phyloP scores from a whole-genome alignment of 225 moss, liverwort and hornwort genomes.

The Thuidium tamariscinum region DNA sequence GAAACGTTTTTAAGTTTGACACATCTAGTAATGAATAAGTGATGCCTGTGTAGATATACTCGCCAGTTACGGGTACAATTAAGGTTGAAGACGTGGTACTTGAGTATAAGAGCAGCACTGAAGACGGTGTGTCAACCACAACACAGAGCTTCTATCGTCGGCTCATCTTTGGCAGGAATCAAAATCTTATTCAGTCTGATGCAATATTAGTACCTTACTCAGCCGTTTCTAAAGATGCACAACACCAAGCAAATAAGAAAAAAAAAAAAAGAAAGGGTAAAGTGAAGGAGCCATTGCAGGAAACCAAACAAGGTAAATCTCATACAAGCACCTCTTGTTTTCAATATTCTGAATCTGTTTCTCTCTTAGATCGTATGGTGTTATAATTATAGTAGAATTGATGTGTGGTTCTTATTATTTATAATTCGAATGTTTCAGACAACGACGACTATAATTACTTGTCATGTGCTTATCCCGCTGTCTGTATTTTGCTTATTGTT shows the following conservation, averaged over 20 bases:
- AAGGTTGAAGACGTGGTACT: slow-evolving; percentile 80
- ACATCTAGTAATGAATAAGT: neutral
- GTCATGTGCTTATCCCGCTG: neutral
- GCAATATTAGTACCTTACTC: slow-evolving; percentile 54
- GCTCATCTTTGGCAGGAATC: slow-evolving; percentile 82
- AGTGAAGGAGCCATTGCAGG: slow-evolving; percentile 22
- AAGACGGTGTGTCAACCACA: slow-evolving; percentile 9
- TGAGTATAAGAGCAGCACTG: slow-evolving; percentile 28
- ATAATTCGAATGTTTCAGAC: neutral
- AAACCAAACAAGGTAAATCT: slow-evolving; percentile 17
- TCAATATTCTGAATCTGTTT: neutral
- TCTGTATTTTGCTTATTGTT: neutral
- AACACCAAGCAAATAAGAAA: slow-evolving; percentile 15
- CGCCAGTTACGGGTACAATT: slow-evolving; percentile 76
- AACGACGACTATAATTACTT: neutral
- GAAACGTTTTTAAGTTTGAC: neutral
- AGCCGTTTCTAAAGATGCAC: slow-evolving; percentile 4
- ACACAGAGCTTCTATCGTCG: slow-evolving; percentile 53
- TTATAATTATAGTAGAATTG: neutral
- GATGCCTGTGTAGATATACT: slow-evolving; percentile 41
- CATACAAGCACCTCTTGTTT: neutral
- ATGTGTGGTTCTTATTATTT: neutral
- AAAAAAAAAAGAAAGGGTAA: slow-evolving; percentile 54
- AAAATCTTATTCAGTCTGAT: slow-evolving; percentile 88
- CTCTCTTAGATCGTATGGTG: neutral